Conservation (phyloP, 2,329 filamentous ascomycete species). For the Paecilomyces dactylethromorphus region DNA sequence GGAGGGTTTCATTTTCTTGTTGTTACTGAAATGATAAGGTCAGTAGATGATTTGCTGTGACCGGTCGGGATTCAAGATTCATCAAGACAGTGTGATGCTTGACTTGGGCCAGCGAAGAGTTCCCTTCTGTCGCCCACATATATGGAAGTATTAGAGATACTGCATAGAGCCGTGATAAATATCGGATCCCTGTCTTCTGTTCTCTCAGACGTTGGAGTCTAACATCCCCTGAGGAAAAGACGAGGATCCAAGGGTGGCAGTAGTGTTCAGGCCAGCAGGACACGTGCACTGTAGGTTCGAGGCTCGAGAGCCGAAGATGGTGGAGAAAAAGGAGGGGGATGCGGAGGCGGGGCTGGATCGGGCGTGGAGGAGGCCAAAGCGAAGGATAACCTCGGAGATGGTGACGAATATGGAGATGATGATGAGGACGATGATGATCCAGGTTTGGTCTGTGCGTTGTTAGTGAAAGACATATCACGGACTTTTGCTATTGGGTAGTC, state of each 20-base stretch:
- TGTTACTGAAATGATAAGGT: too few species aligned
- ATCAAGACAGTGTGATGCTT: too few species aligned
- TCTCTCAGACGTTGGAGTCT: background rate
- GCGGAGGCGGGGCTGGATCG: slow-evolving; percentile 12
- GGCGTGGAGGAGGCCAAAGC: slow-evolving; percentile 65
- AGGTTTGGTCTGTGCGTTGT: slow-evolving; percentile 63
- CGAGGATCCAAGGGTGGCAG: background rate
- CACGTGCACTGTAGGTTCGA: background rate
- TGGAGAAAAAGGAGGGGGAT: slow-evolving; percentile 7
- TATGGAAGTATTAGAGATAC: too few species aligned
- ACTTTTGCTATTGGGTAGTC: too few species aligned
- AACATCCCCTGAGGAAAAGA: background rate
- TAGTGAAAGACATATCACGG: background rate
- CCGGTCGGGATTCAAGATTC: too few species aligned
- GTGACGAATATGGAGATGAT: slow-evolving; percentile 86
- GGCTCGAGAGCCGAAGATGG: slow-evolving; percentile 10
- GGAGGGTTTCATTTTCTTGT: too few species aligned
- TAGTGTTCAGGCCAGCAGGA: background rate
- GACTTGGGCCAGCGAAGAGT: too few species aligned
- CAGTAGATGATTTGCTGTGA: too few species aligned
- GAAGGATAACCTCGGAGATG: slow-evolving; percentile 76
- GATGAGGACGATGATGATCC: slow-evolving; percentile 96
- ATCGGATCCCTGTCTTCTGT: too few species aligned
- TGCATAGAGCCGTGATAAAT: too few species aligned
- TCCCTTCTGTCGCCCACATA: too few species aligned